phyloP scores from a whole-genome alignment of 495 filamentous ascomycete species.

The Penicillium soppii region DNA sequence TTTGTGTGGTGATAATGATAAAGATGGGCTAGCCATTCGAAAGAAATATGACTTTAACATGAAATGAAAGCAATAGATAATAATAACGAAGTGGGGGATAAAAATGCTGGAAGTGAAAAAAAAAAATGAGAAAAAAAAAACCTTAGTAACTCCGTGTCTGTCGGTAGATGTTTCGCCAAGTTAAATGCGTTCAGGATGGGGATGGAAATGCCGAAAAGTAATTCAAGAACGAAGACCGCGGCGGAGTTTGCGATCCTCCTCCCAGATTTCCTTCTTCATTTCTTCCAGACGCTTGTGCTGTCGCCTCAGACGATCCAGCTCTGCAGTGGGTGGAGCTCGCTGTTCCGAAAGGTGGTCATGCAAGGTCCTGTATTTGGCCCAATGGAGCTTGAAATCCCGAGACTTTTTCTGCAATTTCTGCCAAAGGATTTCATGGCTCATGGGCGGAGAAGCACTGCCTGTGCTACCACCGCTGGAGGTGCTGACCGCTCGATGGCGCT shows the following conservation, averaged over 20 bases:
- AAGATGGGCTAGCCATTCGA: not conserved
- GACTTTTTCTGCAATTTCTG: constrained; percentile 54
- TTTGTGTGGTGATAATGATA: not conserved
- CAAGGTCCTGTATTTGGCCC: constrained; percentile 61
- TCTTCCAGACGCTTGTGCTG: constrained; percentile 59
- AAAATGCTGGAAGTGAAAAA: not conserved
- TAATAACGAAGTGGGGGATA: not conserved
- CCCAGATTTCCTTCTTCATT: constrained; percentile 70
- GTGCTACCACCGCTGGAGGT: constrained; percentile 48
- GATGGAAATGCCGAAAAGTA: constrained; percentile 5
- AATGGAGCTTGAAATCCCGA: constrained; percentile 58
- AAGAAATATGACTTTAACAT: not conserved
- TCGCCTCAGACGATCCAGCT: constrained; percentile 55
- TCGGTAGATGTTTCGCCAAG: not conserved
- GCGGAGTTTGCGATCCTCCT: constrained; percentile 36
- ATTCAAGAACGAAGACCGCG: constrained; percentile 19
- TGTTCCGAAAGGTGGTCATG: constrained; percentile 56
- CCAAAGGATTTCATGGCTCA: constrained; percentile 40
- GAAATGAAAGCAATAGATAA: not conserved
- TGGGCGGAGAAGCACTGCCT: constrained; percentile 45
- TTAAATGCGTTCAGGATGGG: constrained; percentile 16
- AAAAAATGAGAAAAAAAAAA: not conserved
- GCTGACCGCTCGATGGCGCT: constrained; percentile 46
- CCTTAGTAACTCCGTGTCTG: not conserved
- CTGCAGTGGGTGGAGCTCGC: constrained; percentile 53